These are phyloP conservation scores for Pseudogymnoascus sp. DNA, from an alignment of 2,329 filamentous ascomycete species.

Conservation along the genomic window DNA sequence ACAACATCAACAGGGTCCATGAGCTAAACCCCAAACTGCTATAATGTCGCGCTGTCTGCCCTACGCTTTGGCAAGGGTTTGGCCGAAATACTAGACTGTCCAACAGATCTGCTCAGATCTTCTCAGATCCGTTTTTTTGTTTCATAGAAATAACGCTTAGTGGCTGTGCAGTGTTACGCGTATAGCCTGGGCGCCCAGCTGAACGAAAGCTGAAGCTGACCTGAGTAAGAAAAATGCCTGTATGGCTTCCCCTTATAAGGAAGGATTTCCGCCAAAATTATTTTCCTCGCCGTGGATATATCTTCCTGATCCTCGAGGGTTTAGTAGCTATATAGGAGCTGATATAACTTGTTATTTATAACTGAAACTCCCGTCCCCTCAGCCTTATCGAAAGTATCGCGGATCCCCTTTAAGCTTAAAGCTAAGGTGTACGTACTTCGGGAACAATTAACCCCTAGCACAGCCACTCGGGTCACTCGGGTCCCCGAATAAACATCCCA, in stretches of 20 bases:
- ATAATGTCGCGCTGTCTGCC: not conserved
- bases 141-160: not conserved
- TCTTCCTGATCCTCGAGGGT: not conserved
- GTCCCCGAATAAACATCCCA: not conserved
- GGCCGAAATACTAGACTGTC: not conserved
- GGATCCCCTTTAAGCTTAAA: conserved; percentile 4
- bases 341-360: not conserved
- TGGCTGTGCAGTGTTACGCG: not conserved
- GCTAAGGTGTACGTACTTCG: not conserved
- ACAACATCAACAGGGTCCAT: not conserved
- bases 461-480: conserved; percentile 1
- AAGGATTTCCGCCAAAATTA: not conserved
- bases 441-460: not conserved
- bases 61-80: not conserved
- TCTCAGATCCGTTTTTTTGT: not conserved
- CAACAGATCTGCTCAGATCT: not conserved
- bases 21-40: not conserved
- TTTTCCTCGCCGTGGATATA: not conserved
- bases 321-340: not conserved
- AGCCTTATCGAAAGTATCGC: conserved; percentile 1
- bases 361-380: not conserved
- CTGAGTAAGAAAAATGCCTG: not conserved
- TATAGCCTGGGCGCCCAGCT: not conserved
- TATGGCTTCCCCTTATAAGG: not conserved
- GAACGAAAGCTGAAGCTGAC: not conserved